Evolutionary conservation across 2,329 filamentous ascomycete species (phyloP).

Genomic region (Corniculantispora saksenae): DNA sequence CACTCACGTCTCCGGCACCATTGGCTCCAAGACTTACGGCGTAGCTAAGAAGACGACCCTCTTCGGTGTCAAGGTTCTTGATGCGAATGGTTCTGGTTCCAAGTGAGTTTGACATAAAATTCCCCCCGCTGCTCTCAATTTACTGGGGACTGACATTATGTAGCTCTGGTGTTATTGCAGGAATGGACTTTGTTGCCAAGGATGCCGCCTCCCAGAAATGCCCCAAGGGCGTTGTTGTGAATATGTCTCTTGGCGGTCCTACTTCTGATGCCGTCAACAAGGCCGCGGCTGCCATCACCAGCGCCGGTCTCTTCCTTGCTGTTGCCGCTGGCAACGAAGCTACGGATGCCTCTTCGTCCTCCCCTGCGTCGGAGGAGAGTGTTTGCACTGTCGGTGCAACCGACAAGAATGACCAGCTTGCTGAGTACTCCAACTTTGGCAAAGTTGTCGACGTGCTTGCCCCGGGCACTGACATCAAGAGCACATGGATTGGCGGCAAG

Average conservation of each 20-base stretch:
- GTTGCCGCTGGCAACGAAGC: slow-evolving; percentile 39
- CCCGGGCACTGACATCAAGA: slow-evolving; percentile 41
- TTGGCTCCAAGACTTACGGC: slow-evolving; percentile 26
- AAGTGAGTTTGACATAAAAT: background rate
- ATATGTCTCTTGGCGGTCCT: slow-evolving; percentile 40
- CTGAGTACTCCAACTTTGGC: slow-evolving; percentile 52
- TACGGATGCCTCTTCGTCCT: slow-evolving; percentile 43
- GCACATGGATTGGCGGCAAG: slow-evolving; percentile 45
- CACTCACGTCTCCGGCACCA: slow-evolving; percentile 31
- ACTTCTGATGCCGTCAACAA: slow-evolving; percentile 24
- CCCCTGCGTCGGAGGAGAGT: slow-evolving; percentile 45
- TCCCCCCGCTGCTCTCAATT: background rate
- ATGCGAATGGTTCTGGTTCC: slow-evolving; percentile 13
- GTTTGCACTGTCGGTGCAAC: slow-evolving; percentile 54
- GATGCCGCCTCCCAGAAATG: slow-evolving; percentile 30
- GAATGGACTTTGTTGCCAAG: slow-evolving; percentile 33
- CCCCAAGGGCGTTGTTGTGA: slow-evolving; percentile 39
- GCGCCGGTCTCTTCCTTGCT: slow-evolving; percentile 22
- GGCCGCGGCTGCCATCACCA: slow-evolving; percentile 37
- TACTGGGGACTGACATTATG: background rate
- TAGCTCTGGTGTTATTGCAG: slow-evolving; percentile 27
- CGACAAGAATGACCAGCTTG: slow-evolving; percentile 36
- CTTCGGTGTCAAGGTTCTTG: slow-evolving; percentile 44
- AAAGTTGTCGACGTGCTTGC: slow-evolving; percentile 42
- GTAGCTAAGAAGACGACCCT: slow-evolving; percentile 41